Conservation (phyloP, 2,329 filamentous ascomycete species). For the Cladosporium sp. region DNA sequence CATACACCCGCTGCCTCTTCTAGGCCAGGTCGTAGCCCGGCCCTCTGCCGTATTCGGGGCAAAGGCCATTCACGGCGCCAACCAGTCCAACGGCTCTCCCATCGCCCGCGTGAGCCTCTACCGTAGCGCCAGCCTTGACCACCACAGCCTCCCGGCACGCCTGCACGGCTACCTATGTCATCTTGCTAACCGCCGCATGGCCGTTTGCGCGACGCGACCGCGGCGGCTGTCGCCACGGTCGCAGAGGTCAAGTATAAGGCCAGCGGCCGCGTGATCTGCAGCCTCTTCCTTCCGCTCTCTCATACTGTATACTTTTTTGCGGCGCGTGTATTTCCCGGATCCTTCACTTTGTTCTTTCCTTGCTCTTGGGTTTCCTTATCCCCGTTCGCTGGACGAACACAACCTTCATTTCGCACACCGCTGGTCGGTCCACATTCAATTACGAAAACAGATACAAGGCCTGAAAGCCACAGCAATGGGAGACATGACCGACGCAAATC, state of each 20-base stretch:
- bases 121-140: constrained; percentile 27
- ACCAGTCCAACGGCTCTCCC: neutral
- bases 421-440: constrained; percentile 36
- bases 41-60: neutral
- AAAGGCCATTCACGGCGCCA: neutral
- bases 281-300: constrained; percentile 16
- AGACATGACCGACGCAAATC: constrained; percentile 42
- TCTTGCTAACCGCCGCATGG: constrained; percentile 23
- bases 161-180: constrained; percentile 13
- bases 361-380: constrained; percentile 18
- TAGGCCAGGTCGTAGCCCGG: constrained; percentile 7
- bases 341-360: constrained; percentile 18
- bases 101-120: constrained; percentile 19
- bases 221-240: constrained; percentile 15
- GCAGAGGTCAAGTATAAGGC: constrained; percentile 23
- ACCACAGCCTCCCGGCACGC: constrained; percentile 17
- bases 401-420: constrained; percentile 32
- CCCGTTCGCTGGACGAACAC: constrained; percentile 42
- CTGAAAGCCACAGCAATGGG: neutral
- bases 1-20: neutral
- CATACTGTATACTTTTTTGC: constrained; percentile 17
- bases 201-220: constrained; percentile 17
- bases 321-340: constrained; percentile 13
- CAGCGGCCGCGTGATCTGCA: constrained; percentile 15
- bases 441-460: neutral